Evolutionary conservation across 371 early-diverging fungal species (phyloP), one percentile per base, ranked within the genome.

Genomic region (Mucor velutinosus): DNA sequence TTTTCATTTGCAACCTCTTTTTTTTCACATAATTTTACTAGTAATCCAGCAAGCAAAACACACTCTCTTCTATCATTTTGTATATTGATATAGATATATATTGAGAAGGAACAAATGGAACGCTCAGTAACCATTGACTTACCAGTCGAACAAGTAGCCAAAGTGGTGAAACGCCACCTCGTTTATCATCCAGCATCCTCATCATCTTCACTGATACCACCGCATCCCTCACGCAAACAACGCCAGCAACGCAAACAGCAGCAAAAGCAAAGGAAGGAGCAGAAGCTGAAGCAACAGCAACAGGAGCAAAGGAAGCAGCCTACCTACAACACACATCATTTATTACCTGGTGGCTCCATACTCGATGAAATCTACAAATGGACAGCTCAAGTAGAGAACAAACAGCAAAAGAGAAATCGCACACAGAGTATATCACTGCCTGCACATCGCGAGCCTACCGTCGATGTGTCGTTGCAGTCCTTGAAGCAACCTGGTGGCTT

Each of bases 321-420:
- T 3, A 67, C 70, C 14, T 82, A 82, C 30, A 79, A 68, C 47
- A 53, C 77, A 4, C 82, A 82, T 56, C 79, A 74, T 60, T 68
- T 75, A 35, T 75, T 93, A 43, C 86, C 87, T 23, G 89, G 92
- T 61, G 96, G 95, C 25, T 89, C 93, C 33, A 89, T 92, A 64
- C 90, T 96, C 0, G 89, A 92, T 63, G 93, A 94, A 51, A 91
- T 97, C 65, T 97, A 97, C 77, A 92, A 94, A 80, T 96, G 96
- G 96, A 88, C 90, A 23, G 93, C 94, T 53, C 87, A 89, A 64
- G 89, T 90, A n/a, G 88, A 90, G 58, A 76, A 76, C 56, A 77
- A 81, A 25, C 85, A 86, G 61, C 83, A 79, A 55, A 84, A 77
- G 21, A 70, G 80, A 65, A 71, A 67, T 27, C 83, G 90, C 60